Base-by-base conservation (phyloP, 2,329 filamentous ascomycete genomes). In the Aspergillus ochraceoroseus region DNA sequence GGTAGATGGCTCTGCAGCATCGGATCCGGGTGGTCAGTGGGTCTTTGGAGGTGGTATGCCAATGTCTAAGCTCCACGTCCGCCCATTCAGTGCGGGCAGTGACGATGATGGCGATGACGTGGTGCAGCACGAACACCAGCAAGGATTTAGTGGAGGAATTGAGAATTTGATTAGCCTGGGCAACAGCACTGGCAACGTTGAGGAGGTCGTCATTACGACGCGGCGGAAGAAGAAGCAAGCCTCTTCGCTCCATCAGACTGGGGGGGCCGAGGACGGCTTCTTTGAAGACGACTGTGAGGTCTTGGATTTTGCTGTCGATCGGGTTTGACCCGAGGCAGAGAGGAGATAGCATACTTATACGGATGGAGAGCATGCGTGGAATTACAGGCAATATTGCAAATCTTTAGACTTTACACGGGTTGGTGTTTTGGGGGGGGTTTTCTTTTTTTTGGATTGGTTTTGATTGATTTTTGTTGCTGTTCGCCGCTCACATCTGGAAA, bases 201-300 rank as follows among this genome's bases (percentile, higher is more conserved):
- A 87, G 65, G 81, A 89, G 62, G 83, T 92, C 45, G 83, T 94
- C 29, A 82, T 90, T 12, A 94, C 85, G 11, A 90, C 87, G 2
- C 75, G 87, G 46, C 74, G 85, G 37, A 78, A 85, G 44, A 77
- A 78, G 54, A 78, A 75, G 27, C 48, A 54, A 29, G 47, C 54
- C 13, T 51, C 50, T 29, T 49, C 53, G 0, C 46, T 53, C 31
- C 36, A 47, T 22, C 58, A 33, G 69, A 71, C 37, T 55, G 62
- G 43, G 61, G 63, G 60, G 32, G 61, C 67, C 7, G 80, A 81
- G 30, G 83, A 86, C 42, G 77, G 79, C 38, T 94, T 94, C 64
- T 94, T 94, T 56, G 88, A 95, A 65, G 87, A 95, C 60, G 88
- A 94, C 59, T 92, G 86, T 53, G 87, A 94, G 62, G 85, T 95